A percentile compares a stretch with the other conserved stretches of the same genome.
phyloP scores from a whole-genome alignment of 2,329 filamentous ascomycete species.

The Epichloe scottii region DNA sequence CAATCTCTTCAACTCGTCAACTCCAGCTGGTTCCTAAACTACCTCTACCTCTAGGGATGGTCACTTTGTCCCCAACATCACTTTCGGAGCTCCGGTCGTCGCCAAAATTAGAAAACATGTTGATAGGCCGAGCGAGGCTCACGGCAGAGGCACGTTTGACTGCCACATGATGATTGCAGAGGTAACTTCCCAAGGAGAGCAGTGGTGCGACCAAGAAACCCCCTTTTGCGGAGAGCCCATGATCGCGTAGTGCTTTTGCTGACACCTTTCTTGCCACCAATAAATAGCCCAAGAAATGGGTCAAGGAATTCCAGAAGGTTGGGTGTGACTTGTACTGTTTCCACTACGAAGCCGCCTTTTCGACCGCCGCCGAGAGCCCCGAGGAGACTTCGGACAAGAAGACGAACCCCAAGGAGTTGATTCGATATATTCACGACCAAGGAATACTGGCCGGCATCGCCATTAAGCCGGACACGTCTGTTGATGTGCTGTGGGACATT shows the following conservation, averaged over 20 bases:
- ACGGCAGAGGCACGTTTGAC: constrained; percentile 87
- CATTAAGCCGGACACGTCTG: constrained; percentile 83
- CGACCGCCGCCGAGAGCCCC: constrained; percentile 71
- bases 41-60: constrained; percentile 57
- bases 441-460: constrained; percentile 89
- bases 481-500: constrained; percentile 86
- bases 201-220: neutral
- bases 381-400: constrained; percentile 53
- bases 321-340: constrained; percentile 99
- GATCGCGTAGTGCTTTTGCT: too few species aligned
- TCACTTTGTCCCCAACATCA: constrained; percentile 97
- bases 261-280: too few species aligned
- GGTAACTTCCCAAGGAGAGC: constrained; percentile 35
- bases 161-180: constrained; percentile 99
- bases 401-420: constrained; percentile 74
- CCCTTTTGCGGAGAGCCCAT: neutral
- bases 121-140: constrained; percentile 52
- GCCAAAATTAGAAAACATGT: constrained; percentile 87
- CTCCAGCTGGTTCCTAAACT: neutral
- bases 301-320: constrained; percentile 83
- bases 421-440: constrained; percentile 78
- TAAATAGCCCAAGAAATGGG: constrained; percentile 86
- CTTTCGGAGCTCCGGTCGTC: constrained; percentile 89
- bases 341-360: constrained; percentile 94
- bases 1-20: constrained; percentile 12